Conservation (phyloP, 2,329 filamentous ascomycete species). For the Ophiosphaerella korrae region DNA sequence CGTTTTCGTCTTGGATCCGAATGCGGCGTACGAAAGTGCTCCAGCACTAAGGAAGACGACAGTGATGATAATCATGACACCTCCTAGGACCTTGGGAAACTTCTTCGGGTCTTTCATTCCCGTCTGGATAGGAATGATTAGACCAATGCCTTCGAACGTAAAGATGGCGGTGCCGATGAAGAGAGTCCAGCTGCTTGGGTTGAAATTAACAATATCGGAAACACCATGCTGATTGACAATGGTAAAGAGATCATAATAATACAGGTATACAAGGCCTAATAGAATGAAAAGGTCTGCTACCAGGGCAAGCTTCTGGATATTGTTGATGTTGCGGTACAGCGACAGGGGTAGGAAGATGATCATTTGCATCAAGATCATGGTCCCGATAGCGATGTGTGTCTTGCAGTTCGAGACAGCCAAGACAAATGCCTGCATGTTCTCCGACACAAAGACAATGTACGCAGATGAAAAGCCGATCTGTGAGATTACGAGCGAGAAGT, state of each 20-base stretch:
- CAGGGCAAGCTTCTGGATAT: conserved; percentile 92
- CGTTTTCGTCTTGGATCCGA: conserved; percentile 92
- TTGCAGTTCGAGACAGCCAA: conserved; percentile 87
- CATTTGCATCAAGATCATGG: conserved; percentile 93
- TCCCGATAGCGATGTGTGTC: conserved; percentile 82
- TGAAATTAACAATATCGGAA: conserved; percentile 88
- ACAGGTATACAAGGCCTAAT: conserved; percentile 87
- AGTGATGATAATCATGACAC: conserved; percentile 95
- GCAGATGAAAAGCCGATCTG: conserved; percentile 94
- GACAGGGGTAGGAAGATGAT: conserved; percentile 93
- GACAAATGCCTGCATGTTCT: conserved; percentile 94
- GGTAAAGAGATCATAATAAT: conserved; percentile 92
- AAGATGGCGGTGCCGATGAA: conserved; percentile 99
- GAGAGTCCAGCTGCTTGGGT: conserved; percentile 88
- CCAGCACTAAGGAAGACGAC: conserved; percentile 89
- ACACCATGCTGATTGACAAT: conserved; percentile 74
- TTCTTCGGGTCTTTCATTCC: conserved; percentile 91
- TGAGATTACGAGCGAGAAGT: conserved; percentile 90
- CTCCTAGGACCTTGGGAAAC: conserved; percentile 85
- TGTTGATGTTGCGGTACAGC: conserved; percentile 93
- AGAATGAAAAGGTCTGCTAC: conserved; percentile 95
- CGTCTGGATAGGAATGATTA: conserved; percentile 97
- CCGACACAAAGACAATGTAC: conserved; percentile 95
- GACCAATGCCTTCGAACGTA: conserved; percentile 95
- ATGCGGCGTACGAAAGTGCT: conserved; percentile 92